Evolutionary conservation across 2,329 filamentous ascomycete species (phyloP), one percentile per base, ranked within the genome.

Genomic region (Aspergillus piperis): DNA sequence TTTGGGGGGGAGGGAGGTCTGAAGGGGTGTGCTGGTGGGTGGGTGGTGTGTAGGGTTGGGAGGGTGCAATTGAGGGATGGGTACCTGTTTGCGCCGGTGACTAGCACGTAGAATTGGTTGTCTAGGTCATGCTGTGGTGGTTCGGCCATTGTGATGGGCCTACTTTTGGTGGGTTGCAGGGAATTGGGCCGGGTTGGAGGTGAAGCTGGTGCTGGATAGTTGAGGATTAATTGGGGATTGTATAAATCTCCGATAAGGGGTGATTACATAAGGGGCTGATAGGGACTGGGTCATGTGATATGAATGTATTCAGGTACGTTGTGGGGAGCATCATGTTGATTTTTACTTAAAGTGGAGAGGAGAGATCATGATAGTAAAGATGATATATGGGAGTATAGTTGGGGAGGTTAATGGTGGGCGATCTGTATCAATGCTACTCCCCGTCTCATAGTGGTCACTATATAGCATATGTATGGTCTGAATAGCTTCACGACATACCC

Each of bases 51-150:
- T 17, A 23, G 59, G 27, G 49, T 19, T 8, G 30, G 38, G 44
- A 36, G 30, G 50, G 15, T 52, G 17, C 44, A 48, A 58, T 48
- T 55, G 19, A 27, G 36, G n/a, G 11, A n/a, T 15, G 25, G 50
- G 59, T 83, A 93, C 92, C 91, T 93, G 77, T 96, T 96, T 38
- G 91, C 90, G 56, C 92, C 92, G 0, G 92, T 96, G 42, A 96
- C 86, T 41, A 96, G 81, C 8, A 91, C 86, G 71, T 74, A 76
- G 42, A 65, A 64, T 50, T 70, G 69, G 41, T 73, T 68, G 30
- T 70, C 60, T 36, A 56, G 52, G 39, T 57, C 54, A 27, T 58
- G 47, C n/a, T 44, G 41, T 6, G 57, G 21, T 41, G 32, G 25
- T 36, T 60, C 17, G 54, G 62, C 25, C 70, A 69, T 60, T 60